Evolutionary conservation across 2,329 filamentous ascomycete genomes (phyloP).

Genomic region (Pestalotiopsis sp.): DNA sequence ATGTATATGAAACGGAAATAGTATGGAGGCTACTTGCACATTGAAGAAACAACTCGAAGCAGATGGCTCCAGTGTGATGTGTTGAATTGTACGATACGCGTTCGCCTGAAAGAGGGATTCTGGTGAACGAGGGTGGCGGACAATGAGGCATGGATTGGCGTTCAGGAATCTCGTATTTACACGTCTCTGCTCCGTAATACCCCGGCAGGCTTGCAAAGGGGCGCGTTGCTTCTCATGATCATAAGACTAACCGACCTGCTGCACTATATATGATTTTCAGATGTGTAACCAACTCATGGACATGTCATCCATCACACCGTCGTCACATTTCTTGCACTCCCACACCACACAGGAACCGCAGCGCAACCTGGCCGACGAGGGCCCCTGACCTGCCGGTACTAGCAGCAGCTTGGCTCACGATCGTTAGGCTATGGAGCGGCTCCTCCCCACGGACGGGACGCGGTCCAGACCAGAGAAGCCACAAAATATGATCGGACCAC

Average conservation of each 20-base stretch:
- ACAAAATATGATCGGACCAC: background rate
- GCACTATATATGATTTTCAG: background rate
- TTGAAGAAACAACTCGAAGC: too few relatives aligned
- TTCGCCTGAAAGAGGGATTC: background rate
- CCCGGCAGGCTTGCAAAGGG: constrained; percentile 2
- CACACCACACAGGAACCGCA: background rate
- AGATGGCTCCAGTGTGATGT: too few relatives aligned
- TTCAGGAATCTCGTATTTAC: constrained; percentile 12
- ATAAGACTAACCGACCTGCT: background rate
- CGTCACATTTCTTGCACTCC: background rate
- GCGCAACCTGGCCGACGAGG: background rate
- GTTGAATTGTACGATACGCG: background rate
- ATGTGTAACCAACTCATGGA: background rate
- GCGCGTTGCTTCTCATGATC: constrained; percentile 6
- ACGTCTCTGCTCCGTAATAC: constrained; percentile 8
- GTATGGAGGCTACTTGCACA: constrained; percentile 3
- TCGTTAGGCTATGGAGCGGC: background rate
- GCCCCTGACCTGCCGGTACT: background rate
- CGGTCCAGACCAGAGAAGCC: background rate
- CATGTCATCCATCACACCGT: background rate
- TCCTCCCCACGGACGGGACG: background rate
- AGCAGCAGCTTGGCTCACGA: background rate
- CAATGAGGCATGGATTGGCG: constrained; percentile 10
- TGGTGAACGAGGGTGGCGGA: background rate
- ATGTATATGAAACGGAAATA: constrained; percentile 58